Conservation (phyloP, 2,329 filamentous ascomycete genomes). For the Aspergillus jensenii region DNA sequence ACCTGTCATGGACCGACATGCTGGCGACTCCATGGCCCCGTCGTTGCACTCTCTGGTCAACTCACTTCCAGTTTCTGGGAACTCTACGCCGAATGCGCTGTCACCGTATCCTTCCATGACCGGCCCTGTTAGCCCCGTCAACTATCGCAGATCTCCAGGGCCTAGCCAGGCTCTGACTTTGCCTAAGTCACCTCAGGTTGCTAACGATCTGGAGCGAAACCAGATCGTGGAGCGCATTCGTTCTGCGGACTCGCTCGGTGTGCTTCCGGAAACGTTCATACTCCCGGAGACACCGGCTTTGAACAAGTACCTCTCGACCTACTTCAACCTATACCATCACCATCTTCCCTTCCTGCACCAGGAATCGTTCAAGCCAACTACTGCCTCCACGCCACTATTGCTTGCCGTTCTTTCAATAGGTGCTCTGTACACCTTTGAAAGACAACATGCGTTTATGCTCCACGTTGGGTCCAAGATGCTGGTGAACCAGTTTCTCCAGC, state of each 20-base stretch:
- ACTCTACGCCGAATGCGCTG: conserved; percentile 69
- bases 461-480: conserved; percentile 97
- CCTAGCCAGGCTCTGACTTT: conserved; percentile 64
- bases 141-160: conserved; percentile 69
- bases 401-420: conserved; percentile 92
- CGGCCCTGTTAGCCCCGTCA: conserved; percentile 66
- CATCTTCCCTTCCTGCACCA: conserved; percentile 95
- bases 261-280: conserved; percentile 84
- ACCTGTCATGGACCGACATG: conserved; percentile 66
- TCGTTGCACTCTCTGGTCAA: conserved; percentile 71
- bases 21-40: conserved; percentile 62
- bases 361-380: conserved; percentile 79
- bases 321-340: conserved; percentile 96
- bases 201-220: conserved; percentile 80
- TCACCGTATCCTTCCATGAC: conserved; percentile 71
- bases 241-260: conserved; percentile 74
- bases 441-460: conserved; percentile 93
- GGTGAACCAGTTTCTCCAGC: conserved; percentile 94
- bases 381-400: conserved; percentile 77
- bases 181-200: conserved; percentile 74
- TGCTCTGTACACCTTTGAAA: conserved; percentile 93
- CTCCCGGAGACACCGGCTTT: conserved; percentile 76
- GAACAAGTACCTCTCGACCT: conserved; percentile 91
- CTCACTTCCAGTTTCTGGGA: conserved; percentile 67
- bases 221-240: conserved; percentile 84